Evolutionary conservation across 768 basidiomycete genomes (phyloP), one percentile per base, ranked within the genome.

Genomic region (Rhodotorula babjevae): DNA sequence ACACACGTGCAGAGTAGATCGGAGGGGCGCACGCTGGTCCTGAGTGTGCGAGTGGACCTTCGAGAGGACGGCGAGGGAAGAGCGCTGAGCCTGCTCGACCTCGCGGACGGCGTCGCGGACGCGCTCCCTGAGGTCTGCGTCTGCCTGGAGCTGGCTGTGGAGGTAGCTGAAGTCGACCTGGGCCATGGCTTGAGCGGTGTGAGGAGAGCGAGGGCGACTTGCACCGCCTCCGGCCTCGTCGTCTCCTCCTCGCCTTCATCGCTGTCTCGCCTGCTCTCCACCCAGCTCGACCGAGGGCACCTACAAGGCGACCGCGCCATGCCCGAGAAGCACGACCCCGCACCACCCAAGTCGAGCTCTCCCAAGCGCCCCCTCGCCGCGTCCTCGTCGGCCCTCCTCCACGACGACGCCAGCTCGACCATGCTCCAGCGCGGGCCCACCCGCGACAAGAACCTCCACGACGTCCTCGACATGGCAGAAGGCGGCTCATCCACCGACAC

Each of bases 51-150:
- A 53, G 58, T 72, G 71, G 2, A 65, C 67, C 19, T 66, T 40
- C 33, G 31, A 23, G 18, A 72, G 55, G n/a, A 67, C 67, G 23
- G 78, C 75, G 47, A 65, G 49, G n/a, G 68, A 27, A 1, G 71
- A 27, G 4, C 78, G 62, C 29, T 71, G 47, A 7, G 75, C 74
- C 40, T 61, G 62, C 33, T 79, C 77, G 49, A 79, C 55, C 1
- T 63, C 64, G 14, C 73, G 70, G 31, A 73, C 65, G 16, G 53
- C 52, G 23, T 76, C 75, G 40, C 75, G 66, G 49, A 78, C 75
- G 19, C 57, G 62, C 69, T 78, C 75, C 14, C 75, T 61, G 40
- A 76, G 63, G 7, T 62, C 63, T 3, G 68, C 50, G 57, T 76
- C 75, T 23, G 21, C 29, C 53, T 68, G 64, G 46, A 76, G 72